Base-by-base conservation (phyloP, 805 yeast species). In the Torulaspora maleeae region DNA sequence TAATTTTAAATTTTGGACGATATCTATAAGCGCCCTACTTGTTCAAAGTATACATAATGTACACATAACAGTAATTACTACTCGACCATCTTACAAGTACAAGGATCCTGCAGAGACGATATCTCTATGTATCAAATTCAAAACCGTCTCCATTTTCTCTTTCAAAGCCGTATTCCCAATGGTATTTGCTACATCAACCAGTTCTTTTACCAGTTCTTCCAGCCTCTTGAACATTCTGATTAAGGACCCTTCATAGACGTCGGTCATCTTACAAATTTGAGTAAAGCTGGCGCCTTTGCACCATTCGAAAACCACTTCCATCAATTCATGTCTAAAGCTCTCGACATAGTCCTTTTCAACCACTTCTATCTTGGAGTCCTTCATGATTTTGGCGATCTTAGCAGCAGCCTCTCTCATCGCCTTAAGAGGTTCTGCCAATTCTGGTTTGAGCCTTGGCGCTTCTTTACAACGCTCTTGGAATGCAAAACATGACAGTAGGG, bases 251-350 rank as follows among this genome's bases (percentile, higher is more conserved):
- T 93, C 99, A 56, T 91, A 93, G 36, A 93, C 98, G 62, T 93
- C 99, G 0, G 99, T 93, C 96, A 93, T 89, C 67, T 91, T 91
- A 71, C 98, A 91, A 51, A 93, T 91, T 64, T 91, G 96, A 0
- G 97, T 91, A 67, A 93, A 93, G 0, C 93, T 73, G 5, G 96
- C 96, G 15, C 98, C 98, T 62, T 84, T 83, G 66, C 96, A 88
- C 99, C 99, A 93, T 38, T 91, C 86, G 66, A 72, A 88, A 1
- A 93, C 96, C 41, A 93, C 97, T 64, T 90, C 98, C 98, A 93
- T 91, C 50, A 93, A 74, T 62, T 93, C 96, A 15, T 89, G 83
- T 68, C 95, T 81, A 72, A 93, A 95, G 22, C 84, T 76, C 62
- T 89, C 96, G 33, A 93, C 84, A 61, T 93, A 93, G 47, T 90